These are phyloP conservation scores for Physcia stellaris DNA, from an alignment of 495 filamentous ascomycete genomes.

Conservation along the genomic window DNA sequence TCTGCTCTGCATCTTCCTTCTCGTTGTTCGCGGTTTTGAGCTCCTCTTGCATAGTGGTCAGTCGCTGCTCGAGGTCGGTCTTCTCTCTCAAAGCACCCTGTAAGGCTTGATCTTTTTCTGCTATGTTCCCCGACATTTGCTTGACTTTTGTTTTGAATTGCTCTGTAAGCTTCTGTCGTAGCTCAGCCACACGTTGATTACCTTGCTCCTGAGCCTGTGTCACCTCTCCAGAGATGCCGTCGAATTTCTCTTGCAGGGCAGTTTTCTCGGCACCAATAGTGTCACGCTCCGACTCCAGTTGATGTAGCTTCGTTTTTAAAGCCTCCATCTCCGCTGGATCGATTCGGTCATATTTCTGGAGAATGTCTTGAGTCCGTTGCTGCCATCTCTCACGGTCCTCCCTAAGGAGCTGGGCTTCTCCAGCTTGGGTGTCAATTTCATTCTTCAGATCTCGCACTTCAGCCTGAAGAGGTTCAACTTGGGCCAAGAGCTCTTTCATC, in stretches of 20 bases:
- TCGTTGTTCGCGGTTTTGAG: conserved; percentile 32
- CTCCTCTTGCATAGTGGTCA: conserved; percentile 29
- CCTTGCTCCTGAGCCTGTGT: conserved; percentile 34
- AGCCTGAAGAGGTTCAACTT: conserved; percentile 70
- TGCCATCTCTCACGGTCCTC: conserved; percentile 86
- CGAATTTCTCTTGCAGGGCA: conserved; percentile 39
- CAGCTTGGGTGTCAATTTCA: conserved; percentile 63
- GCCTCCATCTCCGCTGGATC: conserved; percentile 85
- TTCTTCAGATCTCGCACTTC: conserved; percentile 68
- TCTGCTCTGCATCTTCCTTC: conserved; percentile 23
- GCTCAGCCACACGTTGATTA: conserved; percentile 33
- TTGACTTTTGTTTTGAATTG: conserved; percentile 49
- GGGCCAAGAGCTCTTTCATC: conserved; percentile 56
- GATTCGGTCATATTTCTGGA: conserved; percentile 88
- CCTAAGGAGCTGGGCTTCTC: conserved; percentile 71
- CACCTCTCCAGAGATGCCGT: conserved; percentile 36
- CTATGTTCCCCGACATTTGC: conserved; percentile 34
- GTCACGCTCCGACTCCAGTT: conserved; percentile 59
- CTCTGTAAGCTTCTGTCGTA: conserved; percentile 38
- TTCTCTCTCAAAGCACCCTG: conserved; percentile 36
- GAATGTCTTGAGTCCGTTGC: conserved; percentile 82
- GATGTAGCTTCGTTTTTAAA: conserved; percentile 55
- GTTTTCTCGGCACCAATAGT: conserved; percentile 43
- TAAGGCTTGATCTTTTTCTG: conserved; percentile 32
- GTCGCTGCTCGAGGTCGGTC: conserved; percentile 23